Conservation (phyloP, 805 yeast genomes). For the Kluyveromyces siamensis region DNA sequence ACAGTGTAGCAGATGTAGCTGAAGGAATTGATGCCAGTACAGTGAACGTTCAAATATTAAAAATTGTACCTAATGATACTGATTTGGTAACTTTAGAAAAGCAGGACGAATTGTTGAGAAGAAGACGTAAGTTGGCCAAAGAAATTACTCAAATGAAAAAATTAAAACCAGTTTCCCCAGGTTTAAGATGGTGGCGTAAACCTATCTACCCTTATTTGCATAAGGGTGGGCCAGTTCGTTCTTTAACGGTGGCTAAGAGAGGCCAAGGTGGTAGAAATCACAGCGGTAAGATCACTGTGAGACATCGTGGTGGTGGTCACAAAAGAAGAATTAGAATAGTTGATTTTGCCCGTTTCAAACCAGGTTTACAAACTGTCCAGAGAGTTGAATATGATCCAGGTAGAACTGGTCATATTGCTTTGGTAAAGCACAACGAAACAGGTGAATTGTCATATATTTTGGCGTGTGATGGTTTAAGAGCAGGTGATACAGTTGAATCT, state of each 20-base stretch:
- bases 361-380: constrained; percentile 71
- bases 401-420: constrained; percentile 87
- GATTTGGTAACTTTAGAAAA: constrained; percentile 66
- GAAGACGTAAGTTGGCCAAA: constrained; percentile 66
- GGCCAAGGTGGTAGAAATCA: constrained; percentile 83
- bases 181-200: constrained; percentile 77
- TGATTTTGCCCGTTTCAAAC: constrained; percentile 57
- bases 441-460: constrained; percentile 67
- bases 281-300: constrained; percentile 77
- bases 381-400: constrained; percentile 95
- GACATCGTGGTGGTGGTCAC: constrained; percentile 97
- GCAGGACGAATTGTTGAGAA: constrained; percentile 62
- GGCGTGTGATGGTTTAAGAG: constrained; percentile 88
- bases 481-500: constrained; percentile 84
- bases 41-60: constrained; percentile 22
- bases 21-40: background rate
- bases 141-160: constrained; percentile 64
- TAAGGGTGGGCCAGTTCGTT: constrained; percentile 73
- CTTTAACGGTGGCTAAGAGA: constrained; percentile 64
- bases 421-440: constrained; percentile 56
- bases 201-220: constrained; percentile 83
- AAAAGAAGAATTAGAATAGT: constrained; percentile 77
- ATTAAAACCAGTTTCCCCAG: constrained; percentile 77
- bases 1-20: background rate
- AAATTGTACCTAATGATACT: constrained; percentile 34